Evolutionary conservation across 2,329 filamentous ascomycete species (phyloP).

Genomic region (Cephalotrichum gorgonifer): DNA sequence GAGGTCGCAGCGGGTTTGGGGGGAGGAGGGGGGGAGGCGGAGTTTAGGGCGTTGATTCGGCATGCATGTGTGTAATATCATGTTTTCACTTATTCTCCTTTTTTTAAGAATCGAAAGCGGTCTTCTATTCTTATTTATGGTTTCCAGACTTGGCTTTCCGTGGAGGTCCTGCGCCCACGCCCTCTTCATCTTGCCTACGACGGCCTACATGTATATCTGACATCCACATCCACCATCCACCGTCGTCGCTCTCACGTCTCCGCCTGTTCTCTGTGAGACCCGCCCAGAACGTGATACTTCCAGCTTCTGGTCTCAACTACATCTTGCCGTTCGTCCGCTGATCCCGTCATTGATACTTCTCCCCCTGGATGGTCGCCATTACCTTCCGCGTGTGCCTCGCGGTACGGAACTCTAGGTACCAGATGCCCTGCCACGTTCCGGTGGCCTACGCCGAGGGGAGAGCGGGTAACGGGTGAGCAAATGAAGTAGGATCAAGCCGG

Average conservation of each 20-base stretch:
- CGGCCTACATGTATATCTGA: too few species aligned
- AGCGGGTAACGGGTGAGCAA: background rate
- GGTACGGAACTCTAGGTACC: constrained; percentile 83
- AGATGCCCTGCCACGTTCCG: constrained; percentile 79
- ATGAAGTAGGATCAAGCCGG: background rate
- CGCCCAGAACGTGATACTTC: background rate
- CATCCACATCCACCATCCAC: background rate
- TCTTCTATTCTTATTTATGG: background rate
- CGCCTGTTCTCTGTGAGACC: too few species aligned
- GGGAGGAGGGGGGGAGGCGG: background rate
- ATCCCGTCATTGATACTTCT: constrained; percentile 35
- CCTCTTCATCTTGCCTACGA: too few species aligned
- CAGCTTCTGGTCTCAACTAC: background rate
- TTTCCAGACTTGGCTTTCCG: too few species aligned
- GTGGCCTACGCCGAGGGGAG: constrained; percentile 33
- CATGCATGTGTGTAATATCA: background rate
- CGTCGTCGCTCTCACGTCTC: background rate
- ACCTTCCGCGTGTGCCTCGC: constrained; percentile 69
- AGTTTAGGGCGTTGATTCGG: background rate
- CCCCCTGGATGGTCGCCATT: constrained; percentile 89
- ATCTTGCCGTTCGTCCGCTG: background rate
- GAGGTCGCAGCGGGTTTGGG: too few species aligned
- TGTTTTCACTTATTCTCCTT: background rate
- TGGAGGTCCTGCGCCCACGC: too few species aligned
- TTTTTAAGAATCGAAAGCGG: background rate